Evolutionary conservation across 2,329 filamentous ascomycete species (phyloP), one percentile per base, ranked within the genome.

Genomic region (Calycina herbarum): DNA sequence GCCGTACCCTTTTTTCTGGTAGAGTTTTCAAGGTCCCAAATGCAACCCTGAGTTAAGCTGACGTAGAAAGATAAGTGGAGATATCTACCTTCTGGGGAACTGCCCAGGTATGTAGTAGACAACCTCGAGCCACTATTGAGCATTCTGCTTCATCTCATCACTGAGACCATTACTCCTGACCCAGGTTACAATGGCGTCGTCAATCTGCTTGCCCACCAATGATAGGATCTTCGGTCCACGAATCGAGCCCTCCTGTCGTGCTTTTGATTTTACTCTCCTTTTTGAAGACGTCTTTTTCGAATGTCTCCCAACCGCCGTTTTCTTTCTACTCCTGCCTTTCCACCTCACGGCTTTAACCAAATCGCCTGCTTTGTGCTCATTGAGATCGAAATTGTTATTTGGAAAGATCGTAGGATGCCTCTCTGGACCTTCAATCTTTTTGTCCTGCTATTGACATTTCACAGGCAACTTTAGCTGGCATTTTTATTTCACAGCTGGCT

Each of bases 251-350:
- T 29, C 38, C 42, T 65, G 64, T 31, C 51, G 45, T 35, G 57
- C 54, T 11, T 67, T 68, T 51, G 68, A 68, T 20, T 68, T 68
- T 51, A 68, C 62, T 4, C 57, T 65, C 11, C 45, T 59, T 3
- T 64, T 65, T 40, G 64, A 69, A 42, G 57, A 63, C n/a, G 45
- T 51, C 4, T 60, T 66, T 24, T 35, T 66, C 1, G 35, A 24
- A 15, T 60, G 65, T 35, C 3, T 59, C 1, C 54, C 57, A 20
- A 35, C 58, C 10, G 20, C 51, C 7, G n/a, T 66, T 3, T 45
- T 62, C 31, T 27, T 61, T n/a, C 20, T 61, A 17, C 48, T 61
- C 3, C 29, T 61, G 8, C 62, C 56, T 10, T 31, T 59, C 10
- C 54, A 56, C 15, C 29, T 59, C 35, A 38, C 2, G 13, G 35